Percentiles rank a stretch among this genome's conserved stretches.
Evolutionary conservation across 2,329 filamentous ascomycete species (phyloP).

Genomic region (Colletotrichum lentis): DNA sequence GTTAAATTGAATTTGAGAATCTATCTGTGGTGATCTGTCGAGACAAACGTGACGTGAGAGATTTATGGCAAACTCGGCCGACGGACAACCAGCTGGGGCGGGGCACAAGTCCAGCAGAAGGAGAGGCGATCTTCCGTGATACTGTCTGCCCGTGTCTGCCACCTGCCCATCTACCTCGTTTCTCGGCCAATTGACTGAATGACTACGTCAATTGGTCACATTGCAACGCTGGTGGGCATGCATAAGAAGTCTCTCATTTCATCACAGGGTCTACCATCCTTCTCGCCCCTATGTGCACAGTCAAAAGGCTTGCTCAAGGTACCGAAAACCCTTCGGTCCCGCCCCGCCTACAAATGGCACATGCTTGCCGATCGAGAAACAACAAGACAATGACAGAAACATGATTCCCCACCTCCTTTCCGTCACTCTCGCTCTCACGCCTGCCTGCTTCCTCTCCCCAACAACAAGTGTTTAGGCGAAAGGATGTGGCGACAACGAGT

Average conservation of each 20-base stretch:
- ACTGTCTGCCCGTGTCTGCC: not conserved
- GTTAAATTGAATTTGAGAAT: conserved; percentile 28
- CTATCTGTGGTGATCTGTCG: not conserved
- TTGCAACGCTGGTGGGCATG: not conserved
- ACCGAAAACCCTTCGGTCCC: conserved; percentile 14
- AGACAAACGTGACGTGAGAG: not conserved
- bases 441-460: not conserved
- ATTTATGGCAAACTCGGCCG: not conserved
- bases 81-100: too few species aligned
- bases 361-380: conserved; percentile 20
- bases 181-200: not conserved
- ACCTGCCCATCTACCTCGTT: not conserved
- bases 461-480: not conserved
- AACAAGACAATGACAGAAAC: conserved; percentile 1
- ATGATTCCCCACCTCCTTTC: not conserved
- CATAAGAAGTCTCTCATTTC: conserved; percentile 30
- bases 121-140: not conserved
- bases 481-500: not conserved
- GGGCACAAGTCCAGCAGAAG: too few species aligned
- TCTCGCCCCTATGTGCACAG: conserved; percentile 17
- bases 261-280: conserved; percentile 25
- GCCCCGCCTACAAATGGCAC: not conserved
- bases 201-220: not conserved
- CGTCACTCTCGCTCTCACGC: not conserved
- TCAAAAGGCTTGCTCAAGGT: conserved; percentile 18